Conservation (phyloP, 192 early-diverging fungal genomes). For the Dissophora ornata region DNA sequence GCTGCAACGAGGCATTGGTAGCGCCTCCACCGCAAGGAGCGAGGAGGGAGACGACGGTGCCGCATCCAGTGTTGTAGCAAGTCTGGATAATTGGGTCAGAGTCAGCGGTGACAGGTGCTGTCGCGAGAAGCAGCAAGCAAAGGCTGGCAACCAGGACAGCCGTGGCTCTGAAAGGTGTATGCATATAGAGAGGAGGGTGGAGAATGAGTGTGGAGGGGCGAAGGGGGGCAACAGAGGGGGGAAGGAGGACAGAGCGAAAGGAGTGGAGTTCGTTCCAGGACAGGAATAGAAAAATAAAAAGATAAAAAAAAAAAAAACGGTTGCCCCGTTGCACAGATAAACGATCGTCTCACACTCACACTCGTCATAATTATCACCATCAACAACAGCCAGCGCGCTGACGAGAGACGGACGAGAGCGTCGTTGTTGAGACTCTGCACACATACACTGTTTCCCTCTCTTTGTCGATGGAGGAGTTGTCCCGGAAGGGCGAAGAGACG, state of each 20-base stretch:
- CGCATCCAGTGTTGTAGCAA: slow-evolving; percentile 24
- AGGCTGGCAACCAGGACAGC: background rate
- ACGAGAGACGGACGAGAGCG: too few species aligned
- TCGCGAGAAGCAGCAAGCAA: slow-evolving; percentile 1
- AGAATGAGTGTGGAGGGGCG: background rate
- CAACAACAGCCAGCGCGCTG: too few species aligned
- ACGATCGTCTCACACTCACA: too few species aligned
- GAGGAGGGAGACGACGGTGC: slow-evolving; percentile 16
- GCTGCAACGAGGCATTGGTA: slow-evolving; percentile 37
- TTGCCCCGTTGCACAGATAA: too few species aligned
- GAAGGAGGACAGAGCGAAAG: background rate
- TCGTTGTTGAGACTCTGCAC: too few species aligned
- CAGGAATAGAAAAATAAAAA: slow-evolving; percentile 6
- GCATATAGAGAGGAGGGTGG: background rate
- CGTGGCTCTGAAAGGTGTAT: background rate
- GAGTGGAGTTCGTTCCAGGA: background rate
- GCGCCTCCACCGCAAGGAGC: slow-evolving; percentile 45
- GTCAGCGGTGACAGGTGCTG: background rate
- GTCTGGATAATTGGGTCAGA: slow-evolving; percentile 23
- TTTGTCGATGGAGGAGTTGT: too few species aligned
- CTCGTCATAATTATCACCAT: too few species aligned
- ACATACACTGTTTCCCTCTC: too few species aligned
- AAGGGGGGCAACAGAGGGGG: background rate
- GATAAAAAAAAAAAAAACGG: background rate
- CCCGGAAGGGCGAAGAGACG: too few species aligned